These are phyloP conservation scores for Kitagawia praeruptora DNA, from an alignment of 129 eudicot genomes.

Conservation along the genomic window DNA sequence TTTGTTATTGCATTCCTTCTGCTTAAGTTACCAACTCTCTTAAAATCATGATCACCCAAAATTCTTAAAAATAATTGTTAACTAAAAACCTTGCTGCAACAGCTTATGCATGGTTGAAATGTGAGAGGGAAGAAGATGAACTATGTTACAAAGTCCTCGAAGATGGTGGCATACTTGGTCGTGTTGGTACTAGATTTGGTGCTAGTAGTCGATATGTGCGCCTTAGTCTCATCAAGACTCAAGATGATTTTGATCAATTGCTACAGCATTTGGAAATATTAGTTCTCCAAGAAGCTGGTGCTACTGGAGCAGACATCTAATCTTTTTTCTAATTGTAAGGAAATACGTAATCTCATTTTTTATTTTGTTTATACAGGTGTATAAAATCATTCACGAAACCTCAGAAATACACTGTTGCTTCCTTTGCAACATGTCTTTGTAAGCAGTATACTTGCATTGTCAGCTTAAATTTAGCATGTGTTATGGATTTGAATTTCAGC, in stretches of 20 bases:
- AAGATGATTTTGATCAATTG: conserved; percentile 7
- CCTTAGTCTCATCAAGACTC: conserved; percentile 5
- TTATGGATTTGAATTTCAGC: background rate
- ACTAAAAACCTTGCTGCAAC: background rate
- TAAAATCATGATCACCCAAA: background rate
- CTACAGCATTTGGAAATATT: background rate
- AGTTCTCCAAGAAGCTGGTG: background rate
- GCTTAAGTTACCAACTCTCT: background rate
- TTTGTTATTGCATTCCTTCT: background rate
- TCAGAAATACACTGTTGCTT: background rate
- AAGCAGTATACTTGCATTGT: too few species aligned
- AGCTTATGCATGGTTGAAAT: conserved; percentile 11
- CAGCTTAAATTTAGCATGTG: too few species aligned
- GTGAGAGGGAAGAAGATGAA: conserved; percentile 11
- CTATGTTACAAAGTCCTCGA: background rate
- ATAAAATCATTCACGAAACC: background rate
- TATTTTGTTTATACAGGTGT: background rate
- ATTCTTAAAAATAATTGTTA: too few species aligned
- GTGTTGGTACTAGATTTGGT: conserved; percentile 1
- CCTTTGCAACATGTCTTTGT: background rate
- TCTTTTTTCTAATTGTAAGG: background rate
- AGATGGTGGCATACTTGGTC: conserved; percentile 8
- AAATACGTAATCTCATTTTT: background rate
- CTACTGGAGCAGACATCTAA: background rate
- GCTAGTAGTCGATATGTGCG: conserved; percentile 1